Evolutionary conservation across 129 eudicot species (phyloP).

Genomic region (Arctium lappa): DNA sequence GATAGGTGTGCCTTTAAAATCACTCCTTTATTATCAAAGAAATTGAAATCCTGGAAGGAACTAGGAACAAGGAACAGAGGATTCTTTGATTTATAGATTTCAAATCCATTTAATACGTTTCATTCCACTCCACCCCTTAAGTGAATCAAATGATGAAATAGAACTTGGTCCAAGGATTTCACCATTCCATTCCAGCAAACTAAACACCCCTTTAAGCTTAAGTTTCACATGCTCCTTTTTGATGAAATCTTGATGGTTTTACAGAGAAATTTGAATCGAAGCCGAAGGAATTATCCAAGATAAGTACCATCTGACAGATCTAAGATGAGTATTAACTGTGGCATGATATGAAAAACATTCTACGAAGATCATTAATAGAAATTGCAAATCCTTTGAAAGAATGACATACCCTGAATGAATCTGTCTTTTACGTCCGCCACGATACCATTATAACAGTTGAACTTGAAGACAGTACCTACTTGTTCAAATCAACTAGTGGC

Average conservation of each 20-base stretch:
- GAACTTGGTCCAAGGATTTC: not conserved
- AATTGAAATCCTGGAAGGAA: no score
- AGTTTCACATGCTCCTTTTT: not conserved
- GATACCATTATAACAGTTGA: not conserved
- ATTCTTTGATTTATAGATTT: not conserved
- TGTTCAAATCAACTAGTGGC: slow-evolving; percentile 39
- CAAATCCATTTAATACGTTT: not conserved
- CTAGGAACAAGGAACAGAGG: not conserved
- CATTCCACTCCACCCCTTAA: not conserved
- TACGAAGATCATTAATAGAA: not conserved
- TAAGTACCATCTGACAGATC: not conserved
- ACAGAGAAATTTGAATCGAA: no score
- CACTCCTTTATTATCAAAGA: not conserved
- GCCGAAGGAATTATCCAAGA: not conserved
- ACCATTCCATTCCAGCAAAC: not conserved
- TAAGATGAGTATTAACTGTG: not conserved
- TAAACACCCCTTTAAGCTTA: not conserved
- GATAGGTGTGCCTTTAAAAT: no score
- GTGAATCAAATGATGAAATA: not conserved
- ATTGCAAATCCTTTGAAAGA: not conserved
- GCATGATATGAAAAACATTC: not conserved
- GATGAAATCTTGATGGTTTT: not conserved
- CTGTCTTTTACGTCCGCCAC: not conserved
- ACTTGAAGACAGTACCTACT: not conserved
- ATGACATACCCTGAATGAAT: not conserved